phyloP scores from a whole-genome alignment of 1,284 basidiomycete species.

The Ceratobasidium sp. region DNA sequence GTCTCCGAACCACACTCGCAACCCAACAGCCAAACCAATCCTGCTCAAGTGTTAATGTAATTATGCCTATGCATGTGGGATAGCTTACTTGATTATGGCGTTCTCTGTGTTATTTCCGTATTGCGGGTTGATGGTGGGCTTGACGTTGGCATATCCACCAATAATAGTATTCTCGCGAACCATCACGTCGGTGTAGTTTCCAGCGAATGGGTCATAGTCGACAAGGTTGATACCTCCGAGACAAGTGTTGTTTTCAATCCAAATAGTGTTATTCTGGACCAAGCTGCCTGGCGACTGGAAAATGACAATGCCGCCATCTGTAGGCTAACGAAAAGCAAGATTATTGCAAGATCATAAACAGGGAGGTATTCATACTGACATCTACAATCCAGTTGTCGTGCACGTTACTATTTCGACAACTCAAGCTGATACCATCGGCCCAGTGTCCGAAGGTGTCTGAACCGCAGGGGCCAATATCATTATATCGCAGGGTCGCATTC shows the following conservation, averaged over 20 bases:
- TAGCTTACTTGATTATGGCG: conserved; percentile 73
- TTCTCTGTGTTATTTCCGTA: conserved; percentile 60
- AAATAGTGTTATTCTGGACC: conserved; percentile 54
- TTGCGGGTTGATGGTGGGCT: conserved; percentile 30
- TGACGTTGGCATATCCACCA: conserved; percentile 69
- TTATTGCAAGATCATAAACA: no score
- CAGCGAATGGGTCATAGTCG: conserved; percentile 76
- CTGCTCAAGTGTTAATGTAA: no score
- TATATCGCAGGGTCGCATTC: conserved; percentile 52
- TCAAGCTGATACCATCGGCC: conserved; percentile 58
- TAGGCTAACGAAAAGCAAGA: conserved; percentile 26
- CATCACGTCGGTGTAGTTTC: conserved; percentile 72
- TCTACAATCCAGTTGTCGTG: conserved; percentile 56
- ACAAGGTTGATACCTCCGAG: conserved; percentile 67
- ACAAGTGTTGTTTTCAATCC: conserved; percentile 36
- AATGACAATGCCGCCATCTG: conserved; percentile 54
- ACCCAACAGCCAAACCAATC: no score
- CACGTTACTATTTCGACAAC: conserved; percentile 54
- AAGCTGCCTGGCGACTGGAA: conserved; percentile 55
- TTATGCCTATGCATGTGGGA: not conserved
- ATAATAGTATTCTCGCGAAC: conserved; percentile 77
- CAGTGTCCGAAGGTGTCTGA: conserved; percentile 51
- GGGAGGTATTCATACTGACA: conserved; percentile 56
- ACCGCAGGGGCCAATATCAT: conserved; percentile 56
- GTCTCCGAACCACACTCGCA: conserved; percentile 76